Evolutionary conservation across 768 basidiomycete species (phyloP).

Genomic region (Rhodosporidiobolus sp.): DNA sequence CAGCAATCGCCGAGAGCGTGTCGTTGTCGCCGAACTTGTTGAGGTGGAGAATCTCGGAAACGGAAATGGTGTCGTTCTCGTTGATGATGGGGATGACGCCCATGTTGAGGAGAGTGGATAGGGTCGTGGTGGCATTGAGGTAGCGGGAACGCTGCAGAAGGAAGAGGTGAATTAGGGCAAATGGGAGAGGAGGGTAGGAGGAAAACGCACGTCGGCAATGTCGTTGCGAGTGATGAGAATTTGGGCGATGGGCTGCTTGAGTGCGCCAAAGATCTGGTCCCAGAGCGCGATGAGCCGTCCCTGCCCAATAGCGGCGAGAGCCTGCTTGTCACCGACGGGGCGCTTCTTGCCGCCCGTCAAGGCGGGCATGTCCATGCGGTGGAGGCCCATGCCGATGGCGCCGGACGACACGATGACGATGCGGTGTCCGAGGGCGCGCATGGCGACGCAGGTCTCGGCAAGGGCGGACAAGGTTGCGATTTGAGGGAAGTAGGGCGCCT

Average conservation of each 20-base stretch:
- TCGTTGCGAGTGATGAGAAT: slow-evolving; percentile 90
- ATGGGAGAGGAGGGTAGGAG: background rate
- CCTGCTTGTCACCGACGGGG: slow-evolving; percentile 90
- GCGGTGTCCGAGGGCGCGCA: slow-evolving; percentile 79
- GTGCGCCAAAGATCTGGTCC: slow-evolving; percentile 91
- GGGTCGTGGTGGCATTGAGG: slow-evolving; percentile 91
- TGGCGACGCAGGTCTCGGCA: slow-evolving; percentile 80
- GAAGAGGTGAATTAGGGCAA: background rate
- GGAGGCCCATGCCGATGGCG: slow-evolving; percentile 92
- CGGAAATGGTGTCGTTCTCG: slow-evolving; percentile 97
- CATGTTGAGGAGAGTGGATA: slow-evolving; percentile 84
- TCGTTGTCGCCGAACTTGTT: slow-evolving; percentile 97
- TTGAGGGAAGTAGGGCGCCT: slow-evolving; percentile 80
- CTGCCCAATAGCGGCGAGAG: slow-evolving; percentile 93
- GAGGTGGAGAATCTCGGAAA: slow-evolving; percentile 74
- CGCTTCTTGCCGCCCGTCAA: slow-evolving; percentile 53
- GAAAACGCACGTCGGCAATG: slow-evolving; percentile 78
- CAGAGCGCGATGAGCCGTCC: slow-evolving; percentile 91
- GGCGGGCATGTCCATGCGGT: slow-evolving; percentile 71
- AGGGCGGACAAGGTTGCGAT: slow-evolving; percentile 85
- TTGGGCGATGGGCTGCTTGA: slow-evolving; percentile 94
- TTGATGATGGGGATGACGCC: slow-evolving; percentile 98
- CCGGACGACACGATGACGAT: slow-evolving; percentile 95
- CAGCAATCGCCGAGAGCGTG: slow-evolving; percentile 92
- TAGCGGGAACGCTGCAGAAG: slow-evolving; percentile 77